These are phyloP conservation scores for Lyophyllum atratum DNA, from an alignment of 768 basidiomycete species.

Conservation along the genomic window DNA sequence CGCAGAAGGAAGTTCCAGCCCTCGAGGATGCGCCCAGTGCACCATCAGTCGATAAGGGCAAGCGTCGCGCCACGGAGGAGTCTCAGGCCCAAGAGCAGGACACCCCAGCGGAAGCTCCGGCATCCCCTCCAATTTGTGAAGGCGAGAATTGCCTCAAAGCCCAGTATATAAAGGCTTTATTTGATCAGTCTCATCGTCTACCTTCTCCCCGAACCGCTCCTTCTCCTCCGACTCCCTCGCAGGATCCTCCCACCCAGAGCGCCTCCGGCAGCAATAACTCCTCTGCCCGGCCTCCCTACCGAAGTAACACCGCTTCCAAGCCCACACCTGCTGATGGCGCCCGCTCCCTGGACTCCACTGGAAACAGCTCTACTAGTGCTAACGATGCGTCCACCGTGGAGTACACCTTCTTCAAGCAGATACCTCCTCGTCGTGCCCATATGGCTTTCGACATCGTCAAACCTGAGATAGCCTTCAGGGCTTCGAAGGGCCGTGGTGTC, in stretches of 20 bases:
- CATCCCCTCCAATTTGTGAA: background rate
- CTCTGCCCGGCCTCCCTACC: background rate
- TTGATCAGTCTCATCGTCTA: background rate
- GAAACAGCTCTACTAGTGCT: background rate
- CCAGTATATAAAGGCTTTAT: background rate
- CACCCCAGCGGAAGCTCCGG: background rate
- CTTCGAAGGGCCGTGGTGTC: background rate
- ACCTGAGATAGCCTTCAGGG: background rate
- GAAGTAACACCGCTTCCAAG: background rate
- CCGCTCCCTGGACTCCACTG: background rate
- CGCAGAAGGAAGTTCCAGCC: background rate
- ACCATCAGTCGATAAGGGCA: background rate
- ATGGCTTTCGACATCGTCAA: background rate
- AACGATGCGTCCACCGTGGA: background rate
- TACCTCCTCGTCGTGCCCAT: background rate
- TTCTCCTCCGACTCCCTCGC: background rate
- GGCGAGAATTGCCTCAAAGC: background rate
- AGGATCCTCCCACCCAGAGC: background rate
- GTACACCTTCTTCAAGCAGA: background rate
- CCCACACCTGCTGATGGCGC: background rate
- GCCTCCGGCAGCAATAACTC: background rate
- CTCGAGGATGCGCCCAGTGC: background rate
- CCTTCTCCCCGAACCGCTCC: background rate
- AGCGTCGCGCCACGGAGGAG: background rate
- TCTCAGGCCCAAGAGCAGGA: background rate